Base-by-base conservation (phyloP, 495 filamentous ascomycete species). In the Aspergillus egyptiacus region DNA sequence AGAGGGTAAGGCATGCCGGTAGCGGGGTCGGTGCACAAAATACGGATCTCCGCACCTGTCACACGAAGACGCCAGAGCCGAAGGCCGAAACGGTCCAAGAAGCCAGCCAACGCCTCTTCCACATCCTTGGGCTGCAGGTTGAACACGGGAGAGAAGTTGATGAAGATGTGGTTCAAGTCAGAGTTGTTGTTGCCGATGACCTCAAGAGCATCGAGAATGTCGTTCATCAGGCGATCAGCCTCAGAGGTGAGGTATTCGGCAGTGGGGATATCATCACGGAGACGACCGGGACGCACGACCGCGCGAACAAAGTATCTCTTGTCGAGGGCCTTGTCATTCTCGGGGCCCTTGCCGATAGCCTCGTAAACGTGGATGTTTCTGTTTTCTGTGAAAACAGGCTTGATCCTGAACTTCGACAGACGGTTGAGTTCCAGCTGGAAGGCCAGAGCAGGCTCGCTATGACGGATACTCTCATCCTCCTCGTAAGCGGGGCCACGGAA, bases 141-240 rank as follows among this genome's bases (percentile, higher is more conserved):
- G 82, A 98, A 97, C 41, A 96, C 87, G 9, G 85, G 85, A 0
- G 86, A 88, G 75, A 98, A 98, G 78, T 98, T 96, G 75, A 98
- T 89, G 78, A 97, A 98, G 79, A 98, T 95, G 74, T 98, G 94
- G 75, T 98, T 98, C 59, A 98, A 77, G 76, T 98, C 93, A 37
- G 93, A 96, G 76, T 95, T 91, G 78, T 95, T 97, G 78, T 94
- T 95, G 49, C 94, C 94, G 59, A 96, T 91, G 58, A 98, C 94
- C 78, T 98, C 93, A 46, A 98, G 71, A 14, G 93, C 94, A 67
- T 97, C 93, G 38, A 98, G 77, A 64, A 98, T 97, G 62, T 98
- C 93, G 69, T 88, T 96, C 78, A 97, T 90, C 47, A 98, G 75
- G 24, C 93, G 82, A 62, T 98, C 91, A 48, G 94, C 86, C 71